Percentiles rank a stretch among this genome's conserved stretches.
These are phyloP conservation scores for Chaetoscypha palmicola DNA, from an alignment of 2,329 filamentous ascomycete genomes.

Conservation along the genomic window DNA sequence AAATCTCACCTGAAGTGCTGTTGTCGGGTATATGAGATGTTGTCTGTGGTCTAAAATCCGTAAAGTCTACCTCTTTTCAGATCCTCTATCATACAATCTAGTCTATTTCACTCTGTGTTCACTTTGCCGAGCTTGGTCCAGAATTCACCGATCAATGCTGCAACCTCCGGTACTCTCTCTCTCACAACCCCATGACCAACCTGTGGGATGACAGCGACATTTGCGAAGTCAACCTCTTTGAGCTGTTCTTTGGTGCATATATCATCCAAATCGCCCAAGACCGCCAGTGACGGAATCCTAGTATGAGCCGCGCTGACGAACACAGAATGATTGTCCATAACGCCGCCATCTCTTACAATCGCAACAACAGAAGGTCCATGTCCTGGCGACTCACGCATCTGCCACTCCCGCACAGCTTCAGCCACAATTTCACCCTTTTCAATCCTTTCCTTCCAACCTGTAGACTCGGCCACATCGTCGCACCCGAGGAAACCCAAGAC, in stretches of 20 bases:
- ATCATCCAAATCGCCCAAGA: not conserved
- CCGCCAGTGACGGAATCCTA: not conserved
- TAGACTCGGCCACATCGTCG: not conserved
- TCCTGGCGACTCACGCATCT: not conserved
- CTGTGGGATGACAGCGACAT: not conserved
- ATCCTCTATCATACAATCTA: too few relatives aligned
- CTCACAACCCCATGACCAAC: not conserved
- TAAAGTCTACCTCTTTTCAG: too few relatives aligned
- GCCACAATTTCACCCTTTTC: not conserved
- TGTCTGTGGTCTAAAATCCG: too few relatives aligned
- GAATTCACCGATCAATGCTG: not conserved
- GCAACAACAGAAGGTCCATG: not conserved
- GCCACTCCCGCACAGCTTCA: not conserved
- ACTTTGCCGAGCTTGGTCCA: too few relatives aligned
- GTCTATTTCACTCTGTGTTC: too few relatives aligned
- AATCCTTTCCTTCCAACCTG: not conserved
- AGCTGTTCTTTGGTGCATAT: not conserved
- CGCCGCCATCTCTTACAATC: not conserved
- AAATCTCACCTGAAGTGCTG: too few relatives aligned
- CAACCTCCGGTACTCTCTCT: not conserved
- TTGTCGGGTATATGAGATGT: too few relatives aligned
- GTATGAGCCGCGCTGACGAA: not conserved
- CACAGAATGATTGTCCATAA: not conserved
- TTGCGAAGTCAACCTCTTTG: not conserved
- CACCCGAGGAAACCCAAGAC: not conserved